These are phyloP conservation scores for Pseudomassariella vexata DNA, from an alignment of 2,329 filamentous ascomycete species.

Conservation along the genomic window DNA sequence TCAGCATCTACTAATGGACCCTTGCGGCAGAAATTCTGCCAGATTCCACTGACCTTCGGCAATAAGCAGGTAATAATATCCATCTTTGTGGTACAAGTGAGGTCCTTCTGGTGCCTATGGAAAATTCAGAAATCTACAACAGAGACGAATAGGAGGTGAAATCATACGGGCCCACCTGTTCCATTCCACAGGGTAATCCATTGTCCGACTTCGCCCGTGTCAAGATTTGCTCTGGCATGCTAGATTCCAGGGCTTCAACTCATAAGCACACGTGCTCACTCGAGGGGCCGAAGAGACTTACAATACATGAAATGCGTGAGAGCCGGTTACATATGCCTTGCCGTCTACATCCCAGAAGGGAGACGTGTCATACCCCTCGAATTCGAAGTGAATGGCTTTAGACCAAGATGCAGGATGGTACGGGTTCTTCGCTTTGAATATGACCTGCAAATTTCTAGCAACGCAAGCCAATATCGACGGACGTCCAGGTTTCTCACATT, in stretches of 20 bases:
- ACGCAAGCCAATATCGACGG: neutral
- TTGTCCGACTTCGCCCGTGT: conserved; percentile 31
- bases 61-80: conserved; percentile 46
- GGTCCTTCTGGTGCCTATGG: conserved; percentile 42
- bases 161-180: conserved; percentile 29
- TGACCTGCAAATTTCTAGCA: conserved; percentile 21
- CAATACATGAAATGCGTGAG: conserved; percentile 29
- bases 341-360: conserved; percentile 53
- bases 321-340: conserved; percentile 41
- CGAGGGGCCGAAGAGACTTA: conserved; percentile 9
- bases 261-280: conserved; percentile 1
- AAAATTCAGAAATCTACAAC: neutral
- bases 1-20: neutral
- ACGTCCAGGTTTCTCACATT: conserved; percentile 16
- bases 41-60: conserved; percentile 34
- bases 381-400: conserved; percentile 40
- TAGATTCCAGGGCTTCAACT: conserved; percentile 32
- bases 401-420: conserved; percentile 39
- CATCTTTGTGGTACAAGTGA: conserved; percentile 45
- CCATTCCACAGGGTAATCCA: conserved; percentile 41
- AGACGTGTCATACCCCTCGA: conserved; percentile 46
- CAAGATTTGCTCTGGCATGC: conserved; percentile 31
- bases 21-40: neutral
- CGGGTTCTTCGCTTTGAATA: conserved; percentile 37
- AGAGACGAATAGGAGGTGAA: neutral